Percentiles rank a stretch among this genome's conserved stretches.
phyloP scores from a whole-genome alignment of 2,329 filamentous ascomycete species.

The Aspergillus clavatus region DNA sequence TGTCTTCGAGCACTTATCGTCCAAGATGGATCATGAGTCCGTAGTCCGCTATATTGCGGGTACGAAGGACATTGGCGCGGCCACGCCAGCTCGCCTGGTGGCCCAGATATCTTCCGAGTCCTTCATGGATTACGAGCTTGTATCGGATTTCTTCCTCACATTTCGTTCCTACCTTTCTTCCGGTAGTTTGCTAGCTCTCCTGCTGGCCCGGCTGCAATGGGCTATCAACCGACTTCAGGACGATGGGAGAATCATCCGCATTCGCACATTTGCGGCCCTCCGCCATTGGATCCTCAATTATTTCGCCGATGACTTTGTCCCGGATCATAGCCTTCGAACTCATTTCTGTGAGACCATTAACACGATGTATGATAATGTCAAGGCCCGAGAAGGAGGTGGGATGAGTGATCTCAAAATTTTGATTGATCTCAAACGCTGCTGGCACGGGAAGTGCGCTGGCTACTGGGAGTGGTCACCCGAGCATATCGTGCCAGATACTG shows the following conservation, averaged over 20 bases:
- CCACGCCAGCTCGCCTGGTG: conserved; percentile 83
- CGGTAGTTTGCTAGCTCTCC: conserved; percentile 70
- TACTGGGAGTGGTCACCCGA: conserved; percentile 80
- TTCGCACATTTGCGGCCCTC: conserved; percentile 89
- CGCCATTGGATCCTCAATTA: conserved; percentile 98
- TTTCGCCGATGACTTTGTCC: conserved; percentile 88
- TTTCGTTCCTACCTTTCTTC: conserved; percentile 82
- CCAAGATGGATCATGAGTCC: conserved; percentile 73
- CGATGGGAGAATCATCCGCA: conserved; percentile 86
- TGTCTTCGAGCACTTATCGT: conserved; percentile 77
- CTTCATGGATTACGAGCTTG: conserved; percentile 92
- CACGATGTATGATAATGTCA: conserved; percentile 50
- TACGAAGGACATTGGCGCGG: conserved; percentile 73
- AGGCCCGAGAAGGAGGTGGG: conserved; percentile 48
- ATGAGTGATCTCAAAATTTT: conserved; percentile 76
- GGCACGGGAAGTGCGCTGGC: conserved; percentile 81
- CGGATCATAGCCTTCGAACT: conserved; percentile 66
- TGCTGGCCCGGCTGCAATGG: conserved; percentile 83
- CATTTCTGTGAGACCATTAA: conserved; percentile 82
- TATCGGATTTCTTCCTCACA: conserved; percentile 97
- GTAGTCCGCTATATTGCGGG: conserved; percentile 75
- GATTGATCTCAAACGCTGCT: conserved; percentile 92
- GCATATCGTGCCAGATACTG: conserved; percentile 56
- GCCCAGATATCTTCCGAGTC: conserved; percentile 94
- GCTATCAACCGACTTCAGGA: conserved; percentile 75